phyloP scores from a whole-genome alignment of 2,329 filamentous ascomycete genomes.

The Xylaria hypoxylon region DNA sequence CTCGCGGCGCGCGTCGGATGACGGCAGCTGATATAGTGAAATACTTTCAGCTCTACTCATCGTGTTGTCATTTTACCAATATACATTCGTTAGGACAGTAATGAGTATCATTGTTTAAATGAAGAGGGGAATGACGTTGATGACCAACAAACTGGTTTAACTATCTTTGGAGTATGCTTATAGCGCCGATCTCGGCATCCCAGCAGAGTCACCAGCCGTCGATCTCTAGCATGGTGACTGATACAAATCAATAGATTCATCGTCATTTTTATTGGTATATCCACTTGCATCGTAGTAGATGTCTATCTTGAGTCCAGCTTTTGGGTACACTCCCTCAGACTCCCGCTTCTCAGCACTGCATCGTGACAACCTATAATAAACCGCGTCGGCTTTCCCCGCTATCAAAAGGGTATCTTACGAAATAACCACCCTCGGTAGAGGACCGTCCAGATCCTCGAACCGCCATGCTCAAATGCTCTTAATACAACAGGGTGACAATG shows the following conservation, averaged over 20 bases:
- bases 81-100: neutral
- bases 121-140: conserved; percentile 9
- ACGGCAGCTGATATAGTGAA: conserved; percentile 25
- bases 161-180: conserved; percentile 13
- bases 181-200: conserved; percentile 32
- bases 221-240: neutral
- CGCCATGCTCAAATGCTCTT: neutral
- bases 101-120: neutral
- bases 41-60: conserved; percentile 35
- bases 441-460: neutral
- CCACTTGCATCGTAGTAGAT: neutral
- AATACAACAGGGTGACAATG: neutral
- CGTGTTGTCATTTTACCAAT: neutral
- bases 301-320: neutral
- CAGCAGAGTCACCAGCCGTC: conserved; percentile 3
- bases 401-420: conserved; percentile 18
- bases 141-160: conserved; percentile 5
- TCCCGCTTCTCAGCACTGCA: neutral
- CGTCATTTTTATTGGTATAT: neutral
- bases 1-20: neutral
- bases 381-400: neutral
- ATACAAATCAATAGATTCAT: neutral
- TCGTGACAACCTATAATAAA: neutral
- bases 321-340: neutral
- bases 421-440: neutral